Evolutionary conservation across 495 filamentous ascomycete genomes (phyloP).

Genomic region (Patellaria atrata): DNA sequence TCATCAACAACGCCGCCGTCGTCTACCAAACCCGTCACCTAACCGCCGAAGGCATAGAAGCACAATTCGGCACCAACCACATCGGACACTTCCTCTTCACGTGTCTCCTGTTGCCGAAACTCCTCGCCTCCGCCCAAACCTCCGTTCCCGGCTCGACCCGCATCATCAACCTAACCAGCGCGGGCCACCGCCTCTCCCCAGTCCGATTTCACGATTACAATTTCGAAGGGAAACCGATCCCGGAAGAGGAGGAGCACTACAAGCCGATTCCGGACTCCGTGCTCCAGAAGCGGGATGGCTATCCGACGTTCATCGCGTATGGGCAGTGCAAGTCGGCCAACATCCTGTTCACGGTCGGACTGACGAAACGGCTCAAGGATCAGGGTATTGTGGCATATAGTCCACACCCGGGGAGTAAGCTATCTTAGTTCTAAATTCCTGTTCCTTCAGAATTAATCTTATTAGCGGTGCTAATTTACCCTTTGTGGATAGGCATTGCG

Average conservation of each 20-base stretch:
- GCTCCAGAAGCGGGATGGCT: slow-evolving; percentile 6
- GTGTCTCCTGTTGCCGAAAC: slow-evolving; percentile 10
- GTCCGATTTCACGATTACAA: slow-evolving; percentile 19
- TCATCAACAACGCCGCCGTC: slow-evolving; percentile 19
- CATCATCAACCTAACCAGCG: slow-evolving; percentile 14
- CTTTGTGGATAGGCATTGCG: slow-evolving; percentile 9
- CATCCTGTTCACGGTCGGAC: slow-evolving; percentile 10
- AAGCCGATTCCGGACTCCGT: slow-evolving; percentile 1
- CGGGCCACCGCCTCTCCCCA: slow-evolving; percentile 14
- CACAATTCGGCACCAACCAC: slow-evolving; percentile 37
- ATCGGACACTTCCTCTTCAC: slow-evolving; percentile 19
- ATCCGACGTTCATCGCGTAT: slow-evolving; percentile 16
- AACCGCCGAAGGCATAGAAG: slow-evolving; percentile 32
- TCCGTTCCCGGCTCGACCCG: slow-evolving; percentile 9
- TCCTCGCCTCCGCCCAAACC: slow-evolving; percentile 4
- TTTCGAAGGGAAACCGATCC: slow-evolving; percentile 14
- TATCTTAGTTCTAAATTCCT: neutral
- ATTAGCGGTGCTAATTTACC: neutral
- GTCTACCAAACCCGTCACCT: slow-evolving; percentile 2
- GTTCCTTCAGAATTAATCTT: neutral
- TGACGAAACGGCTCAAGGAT: slow-evolving; percentile 7
- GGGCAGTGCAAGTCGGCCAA: slow-evolving; percentile 18
- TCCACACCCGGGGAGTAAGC: slow-evolving; percentile 19
- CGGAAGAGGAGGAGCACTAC: slow-evolving; percentile 9
- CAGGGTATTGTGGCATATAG: slow-evolving; percentile 16